A percentile compares a stretch with the other conserved stretches of the same genome.
phyloP scores from a whole-genome alignment of 2,329 filamentous ascomycete genomes.

The Stagonosporopsis chrysanthemi region DNA sequence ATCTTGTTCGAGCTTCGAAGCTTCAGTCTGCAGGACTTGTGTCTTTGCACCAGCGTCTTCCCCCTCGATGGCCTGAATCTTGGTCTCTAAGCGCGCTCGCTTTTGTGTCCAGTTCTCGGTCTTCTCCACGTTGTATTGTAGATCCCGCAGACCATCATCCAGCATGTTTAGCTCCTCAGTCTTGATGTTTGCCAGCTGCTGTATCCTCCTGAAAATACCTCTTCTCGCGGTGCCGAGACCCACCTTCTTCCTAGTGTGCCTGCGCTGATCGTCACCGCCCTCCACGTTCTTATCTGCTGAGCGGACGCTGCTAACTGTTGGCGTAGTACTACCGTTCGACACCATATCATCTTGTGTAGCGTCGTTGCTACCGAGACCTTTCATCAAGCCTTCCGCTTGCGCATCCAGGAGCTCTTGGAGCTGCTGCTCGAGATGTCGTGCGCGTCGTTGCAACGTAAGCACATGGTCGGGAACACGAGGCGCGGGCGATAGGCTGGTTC shows the following conservation, averaged over 20 bases:
- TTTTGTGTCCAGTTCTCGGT: slow-evolving; percentile 67
- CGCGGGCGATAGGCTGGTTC: slow-evolving; percentile 33
- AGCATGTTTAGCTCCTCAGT: slow-evolving; percentile 71
- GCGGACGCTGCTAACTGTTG: slow-evolving; percentile 53
- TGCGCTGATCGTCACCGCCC: slow-evolving; percentile 24
- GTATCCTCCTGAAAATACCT: slow-evolving; percentile 69
- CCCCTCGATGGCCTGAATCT: slow-evolving; percentile 63
- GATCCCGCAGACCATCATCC: slow-evolving; percentile 62
- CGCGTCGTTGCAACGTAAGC: slow-evolving; percentile 60
- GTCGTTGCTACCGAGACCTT: slow-evolving; percentile 53
- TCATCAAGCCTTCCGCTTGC: slow-evolving; percentile 65
- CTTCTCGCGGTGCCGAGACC: slow-evolving; percentile 69
- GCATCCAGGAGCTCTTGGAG: slow-evolving; percentile 67
- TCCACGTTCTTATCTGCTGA: slow-evolving; percentile 39
- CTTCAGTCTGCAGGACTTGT: slow-evolving; percentile 59
- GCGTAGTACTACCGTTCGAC: slow-evolving; percentile 60
- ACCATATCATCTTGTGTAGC: slow-evolving; percentile 50
- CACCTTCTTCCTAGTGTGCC: slow-evolving; percentile 59
- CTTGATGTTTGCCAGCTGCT: slow-evolving; percentile 70
- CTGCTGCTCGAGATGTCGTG: slow-evolving; percentile 63
- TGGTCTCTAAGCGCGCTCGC: slow-evolving; percentile 61
- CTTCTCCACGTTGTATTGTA: slow-evolving; percentile 65
- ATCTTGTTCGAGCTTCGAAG: slow-evolving; percentile 64
- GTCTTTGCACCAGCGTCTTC: slow-evolving; percentile 66
- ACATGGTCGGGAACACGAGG: slow-evolving; percentile 51